These are phyloP conservation scores for Pilasporangium apinafurcum DNA, from an alignment of 352 stramenopile species.

Conservation along the genomic window DNA sequence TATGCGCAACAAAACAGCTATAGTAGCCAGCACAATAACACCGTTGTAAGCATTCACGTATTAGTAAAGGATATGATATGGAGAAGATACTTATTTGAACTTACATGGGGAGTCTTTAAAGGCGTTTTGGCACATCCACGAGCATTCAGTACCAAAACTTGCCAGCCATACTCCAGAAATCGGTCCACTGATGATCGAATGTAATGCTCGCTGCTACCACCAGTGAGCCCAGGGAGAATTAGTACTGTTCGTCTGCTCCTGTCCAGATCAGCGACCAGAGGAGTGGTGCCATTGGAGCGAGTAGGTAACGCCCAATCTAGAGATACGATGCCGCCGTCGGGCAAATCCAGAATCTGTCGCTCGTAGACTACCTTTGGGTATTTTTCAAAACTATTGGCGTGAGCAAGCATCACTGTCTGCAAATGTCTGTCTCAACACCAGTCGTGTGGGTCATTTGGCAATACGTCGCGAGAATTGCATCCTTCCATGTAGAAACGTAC, in stretches of 20 bases:
- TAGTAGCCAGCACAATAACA: no score
- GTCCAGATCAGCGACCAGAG: conserved; percentile 20
- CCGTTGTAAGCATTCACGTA: no score
- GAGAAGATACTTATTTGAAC: no score
- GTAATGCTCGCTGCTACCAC: conserved; percentile 70
- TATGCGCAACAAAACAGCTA: conserved; percentile 44
- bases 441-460: not conserved
- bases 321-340: conserved; percentile 57
- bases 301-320: conserved; percentile 57
- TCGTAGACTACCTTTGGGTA: conserved; percentile 39
- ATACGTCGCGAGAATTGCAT: not conserved
- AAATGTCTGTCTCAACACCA: conserved; percentile 22
- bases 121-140: conserved; percentile 31
- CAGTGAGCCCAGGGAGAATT: conserved; percentile 56
- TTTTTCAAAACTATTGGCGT: conserved; percentile 16
- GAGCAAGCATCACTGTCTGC: conserved; percentile 43
- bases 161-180: conserved; percentile 22
- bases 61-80: no score
- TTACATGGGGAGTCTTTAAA: conserved; percentile 15
- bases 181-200: conserved; percentile 41
- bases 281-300: conserved; percentile 1
- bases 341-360: conserved; percentile 51
- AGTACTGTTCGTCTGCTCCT: conserved; percentile 31
- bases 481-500: no score
- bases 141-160: conserved; percentile 38